Conservation (phyloP, 257 asterid genomes). For the Pogostemon cablin region DNA sequence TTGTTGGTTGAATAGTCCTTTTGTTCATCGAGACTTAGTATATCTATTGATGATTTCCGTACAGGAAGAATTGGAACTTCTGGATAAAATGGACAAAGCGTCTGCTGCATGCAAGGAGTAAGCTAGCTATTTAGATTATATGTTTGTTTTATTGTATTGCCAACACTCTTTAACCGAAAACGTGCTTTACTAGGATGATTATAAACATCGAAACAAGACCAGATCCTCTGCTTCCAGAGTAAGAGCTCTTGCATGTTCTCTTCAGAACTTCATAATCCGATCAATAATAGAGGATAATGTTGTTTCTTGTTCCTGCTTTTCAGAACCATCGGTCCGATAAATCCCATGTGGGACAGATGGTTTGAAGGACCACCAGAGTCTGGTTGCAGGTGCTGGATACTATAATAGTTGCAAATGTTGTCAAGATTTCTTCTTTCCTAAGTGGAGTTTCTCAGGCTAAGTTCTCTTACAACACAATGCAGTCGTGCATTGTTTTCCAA, state of each 20-base stretch:
- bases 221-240: conserved; percentile 85
- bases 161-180: conserved; percentile 20
- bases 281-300: conserved; percentile 14
- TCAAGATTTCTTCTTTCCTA: not conserved
- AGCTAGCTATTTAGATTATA: conserved; percentile 33
- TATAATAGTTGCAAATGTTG: conserved; percentile 41
- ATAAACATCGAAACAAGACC: conserved; percentile 63
- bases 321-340: conserved; percentile 83
- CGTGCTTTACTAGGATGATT: conserved; percentile 54
- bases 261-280: not conserved
- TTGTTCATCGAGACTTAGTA: not conserved
- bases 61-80: conserved; percentile 89
- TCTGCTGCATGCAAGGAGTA: conserved; percentile 93
- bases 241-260: conserved; percentile 41
- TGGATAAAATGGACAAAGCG: conserved; percentile 83
- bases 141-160: conserved; percentile 16
- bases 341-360: conserved; percentile 94
- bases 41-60: conserved; percentile 1
- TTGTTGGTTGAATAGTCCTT: not conserved
- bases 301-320: conserved; percentile 3
- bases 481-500: conserved; percentile 37
- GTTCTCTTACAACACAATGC: conserved; percentile 26
- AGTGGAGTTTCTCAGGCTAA: conserved; percentile 13
- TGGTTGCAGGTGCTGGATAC: conserved; percentile 91
- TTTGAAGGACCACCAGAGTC: conserved; percentile 86